Evolutionary conservation across 2,329 filamentous ascomycete genomes (phyloP).

Genomic region (Capronia coronata): DNA sequence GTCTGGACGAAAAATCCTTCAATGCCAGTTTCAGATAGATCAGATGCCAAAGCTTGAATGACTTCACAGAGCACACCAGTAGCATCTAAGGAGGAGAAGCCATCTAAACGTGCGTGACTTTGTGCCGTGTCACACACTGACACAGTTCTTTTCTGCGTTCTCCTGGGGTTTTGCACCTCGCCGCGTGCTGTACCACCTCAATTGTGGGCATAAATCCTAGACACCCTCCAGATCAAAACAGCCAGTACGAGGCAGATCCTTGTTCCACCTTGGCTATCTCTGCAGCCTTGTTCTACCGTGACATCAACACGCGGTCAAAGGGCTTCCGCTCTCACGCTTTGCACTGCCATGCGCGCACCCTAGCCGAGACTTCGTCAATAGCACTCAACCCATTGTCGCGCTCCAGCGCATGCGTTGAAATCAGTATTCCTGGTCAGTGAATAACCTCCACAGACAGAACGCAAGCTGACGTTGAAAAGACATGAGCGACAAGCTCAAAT

Average conservation of each 20-base stretch:
- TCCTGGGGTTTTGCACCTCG: neutral
- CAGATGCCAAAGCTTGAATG: neutral
- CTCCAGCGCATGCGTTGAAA: neutral
- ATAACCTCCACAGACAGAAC: neutral
- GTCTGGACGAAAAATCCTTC: neutral
- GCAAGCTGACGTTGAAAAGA: conserved; percentile 1
- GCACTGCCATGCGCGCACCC: neutral
- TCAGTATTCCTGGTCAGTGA: neutral
- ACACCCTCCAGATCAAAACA: neutral
- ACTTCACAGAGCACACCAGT: neutral
- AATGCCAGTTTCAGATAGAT: neutral
- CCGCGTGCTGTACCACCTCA: neutral
- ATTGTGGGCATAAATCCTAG: neutral
- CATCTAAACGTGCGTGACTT: neutral
- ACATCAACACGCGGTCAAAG: neutral
- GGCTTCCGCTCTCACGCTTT: neutral
- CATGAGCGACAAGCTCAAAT: conserved; percentile 12
- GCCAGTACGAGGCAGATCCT: neutral
- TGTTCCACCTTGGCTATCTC: neutral
- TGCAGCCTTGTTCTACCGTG: neutral
- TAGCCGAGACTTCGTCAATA: neutral
- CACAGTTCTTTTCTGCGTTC: neutral
- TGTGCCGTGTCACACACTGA: conserved; percentile 11
- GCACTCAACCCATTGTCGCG: neutral
- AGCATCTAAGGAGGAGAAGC: neutral